phyloP scores from a whole-genome alignment of 2,329 filamentous ascomycete genomes.

The Trichoderma brevicompactum region DNA sequence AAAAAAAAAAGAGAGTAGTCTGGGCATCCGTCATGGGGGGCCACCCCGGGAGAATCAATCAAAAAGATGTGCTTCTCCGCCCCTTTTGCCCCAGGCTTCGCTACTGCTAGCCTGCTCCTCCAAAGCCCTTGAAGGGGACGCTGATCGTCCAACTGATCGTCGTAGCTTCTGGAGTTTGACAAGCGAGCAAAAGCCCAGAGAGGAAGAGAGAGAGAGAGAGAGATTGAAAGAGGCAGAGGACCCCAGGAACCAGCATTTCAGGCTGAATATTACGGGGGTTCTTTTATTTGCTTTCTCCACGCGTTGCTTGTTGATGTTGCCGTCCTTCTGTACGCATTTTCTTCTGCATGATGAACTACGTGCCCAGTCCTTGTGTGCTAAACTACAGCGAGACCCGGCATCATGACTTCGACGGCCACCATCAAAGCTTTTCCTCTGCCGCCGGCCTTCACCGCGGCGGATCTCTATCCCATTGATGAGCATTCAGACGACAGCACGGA shows the following conservation, averaged over 20 bases:
- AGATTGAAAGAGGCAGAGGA: slow-evolving; percentile 22
- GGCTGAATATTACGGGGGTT: slow-evolving; percentile 16
- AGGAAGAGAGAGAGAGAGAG: background rate
- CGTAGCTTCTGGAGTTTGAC: slow-evolving; percentile 15
- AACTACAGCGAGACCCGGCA: slow-evolving; percentile 17
- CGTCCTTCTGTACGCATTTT: slow-evolving; percentile 7
- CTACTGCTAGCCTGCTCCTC: slow-evolving; percentile 20
- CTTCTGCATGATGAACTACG: background rate
- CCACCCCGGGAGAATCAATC: slow-evolving; percentile 20
- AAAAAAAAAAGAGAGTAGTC: background rate
- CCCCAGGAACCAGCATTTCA: slow-evolving; percentile 1
- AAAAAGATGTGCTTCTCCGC: slow-evolving; percentile 27
- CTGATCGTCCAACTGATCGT: slow-evolving; percentile 26
- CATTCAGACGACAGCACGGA: slow-evolving; percentile 1
- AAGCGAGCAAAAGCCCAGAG: background rate
- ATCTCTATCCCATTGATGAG: slow-evolving; percentile 27
- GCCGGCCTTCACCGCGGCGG: slow-evolving; percentile 23
- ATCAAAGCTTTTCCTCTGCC: slow-evolving; percentile 25
- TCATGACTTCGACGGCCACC: slow-evolving; percentile 28
- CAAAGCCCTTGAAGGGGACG: slow-evolving; percentile 25
- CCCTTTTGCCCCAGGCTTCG: slow-evolving; percentile 28
- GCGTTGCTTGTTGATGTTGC: background rate
- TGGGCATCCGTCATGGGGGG: slow-evolving; percentile 25
- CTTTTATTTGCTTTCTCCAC: slow-evolving; percentile 5
- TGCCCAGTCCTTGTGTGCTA: background rate